These are phyloP conservation scores for Extremus antarcticus DNA, from an alignment of 495 filamentous ascomycete genomes.

Conservation along the genomic window DNA sequence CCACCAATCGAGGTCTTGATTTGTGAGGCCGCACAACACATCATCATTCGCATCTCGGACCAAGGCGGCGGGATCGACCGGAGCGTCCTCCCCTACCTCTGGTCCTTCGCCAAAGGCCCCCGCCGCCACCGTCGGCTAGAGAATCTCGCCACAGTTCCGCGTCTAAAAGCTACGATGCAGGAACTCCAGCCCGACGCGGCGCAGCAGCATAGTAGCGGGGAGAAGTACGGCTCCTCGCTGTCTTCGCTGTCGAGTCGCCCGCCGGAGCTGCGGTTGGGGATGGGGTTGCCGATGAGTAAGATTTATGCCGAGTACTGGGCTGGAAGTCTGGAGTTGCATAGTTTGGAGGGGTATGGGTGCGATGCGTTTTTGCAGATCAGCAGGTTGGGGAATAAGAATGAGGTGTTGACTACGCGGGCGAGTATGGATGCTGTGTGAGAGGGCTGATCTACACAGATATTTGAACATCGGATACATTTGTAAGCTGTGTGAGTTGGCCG, in stretches of 20 bases:
- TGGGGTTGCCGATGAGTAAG: constrained; percentile 85
- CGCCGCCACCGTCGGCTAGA: constrained; percentile 59
- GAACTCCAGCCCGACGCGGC: constrained; percentile 44
- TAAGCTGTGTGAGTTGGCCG: too few relatives aligned
- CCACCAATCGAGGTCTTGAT: constrained; percentile 88
- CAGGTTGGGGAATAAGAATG: constrained; percentile 96
- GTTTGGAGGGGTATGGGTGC: constrained; percentile 91
- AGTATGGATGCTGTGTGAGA: constrained; percentile 76
- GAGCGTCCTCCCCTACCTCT: constrained; percentile 78
- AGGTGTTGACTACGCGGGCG: constrained; percentile 81
- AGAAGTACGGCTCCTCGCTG: constrained; percentile 45
- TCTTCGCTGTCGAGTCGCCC: constrained; percentile 67
- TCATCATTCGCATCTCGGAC: constrained; percentile 92
- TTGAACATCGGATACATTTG: too few relatives aligned
- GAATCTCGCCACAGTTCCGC: constrained; percentile 78
- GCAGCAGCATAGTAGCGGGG: constrained; percentile 16
- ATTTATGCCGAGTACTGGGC: constrained; percentile 99
- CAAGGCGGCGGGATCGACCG: constrained; percentile 84
- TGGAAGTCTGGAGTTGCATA: constrained; percentile 82
- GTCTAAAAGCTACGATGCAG: constrained; percentile 90
- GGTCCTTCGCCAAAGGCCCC: constrained; percentile 91
- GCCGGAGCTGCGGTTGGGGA: constrained; percentile 79
- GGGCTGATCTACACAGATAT: neutral
- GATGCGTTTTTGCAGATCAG: constrained; percentile 96
- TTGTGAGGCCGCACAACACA: constrained; percentile 88